A percentile compares a stretch with the other conserved stretches of the same genome.
These are phyloP conservation scores for Pisolithus microcarpus DNA, from an alignment of 768 basidiomycete species.

Conservation along the genomic window DNA sequence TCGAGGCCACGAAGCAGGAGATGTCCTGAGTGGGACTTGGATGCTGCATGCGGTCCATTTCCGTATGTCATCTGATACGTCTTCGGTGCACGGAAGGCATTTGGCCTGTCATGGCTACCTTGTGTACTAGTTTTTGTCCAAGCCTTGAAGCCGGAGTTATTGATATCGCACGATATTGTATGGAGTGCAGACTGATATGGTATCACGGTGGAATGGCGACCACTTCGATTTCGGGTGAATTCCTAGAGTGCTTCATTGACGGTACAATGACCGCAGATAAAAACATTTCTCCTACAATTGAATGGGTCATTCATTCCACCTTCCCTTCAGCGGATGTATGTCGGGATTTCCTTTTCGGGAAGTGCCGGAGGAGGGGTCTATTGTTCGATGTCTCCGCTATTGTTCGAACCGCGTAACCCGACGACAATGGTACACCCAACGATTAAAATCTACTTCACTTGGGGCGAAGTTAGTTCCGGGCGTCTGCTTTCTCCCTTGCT, in stretches of 20 bases:
- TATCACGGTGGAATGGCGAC: no score
- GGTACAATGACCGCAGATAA: not conserved
- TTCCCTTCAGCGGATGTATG: no score
- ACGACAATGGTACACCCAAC: not conserved
- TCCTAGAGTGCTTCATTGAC: not conserved
- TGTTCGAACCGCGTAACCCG: not conserved
- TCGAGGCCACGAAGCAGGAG: conserved; percentile 58
- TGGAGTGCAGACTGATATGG: no score
- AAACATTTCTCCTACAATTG: not conserved
- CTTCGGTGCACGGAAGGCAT: not conserved
- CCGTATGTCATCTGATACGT: not conserved
- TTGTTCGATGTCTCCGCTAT: not conserved
- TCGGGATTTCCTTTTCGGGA: not conserved
- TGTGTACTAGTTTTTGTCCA: not conserved
- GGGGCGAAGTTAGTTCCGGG: not conserved
- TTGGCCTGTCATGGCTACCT: not conserved
- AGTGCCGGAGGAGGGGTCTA: not conserved
- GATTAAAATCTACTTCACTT: not conserved
- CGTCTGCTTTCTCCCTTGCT: not conserved
- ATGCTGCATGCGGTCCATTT: conserved; percentile 1
- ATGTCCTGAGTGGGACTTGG: not conserved
- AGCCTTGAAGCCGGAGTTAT: not conserved
- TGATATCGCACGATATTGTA: no score
- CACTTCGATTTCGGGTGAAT: not conserved
- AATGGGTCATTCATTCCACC: no score